Percentiles rank a stretch among this genome's conserved stretches.
phyloP scores from a whole-genome alignment of 129 eudicot genomes.

The Deinandra increscens region DNA sequence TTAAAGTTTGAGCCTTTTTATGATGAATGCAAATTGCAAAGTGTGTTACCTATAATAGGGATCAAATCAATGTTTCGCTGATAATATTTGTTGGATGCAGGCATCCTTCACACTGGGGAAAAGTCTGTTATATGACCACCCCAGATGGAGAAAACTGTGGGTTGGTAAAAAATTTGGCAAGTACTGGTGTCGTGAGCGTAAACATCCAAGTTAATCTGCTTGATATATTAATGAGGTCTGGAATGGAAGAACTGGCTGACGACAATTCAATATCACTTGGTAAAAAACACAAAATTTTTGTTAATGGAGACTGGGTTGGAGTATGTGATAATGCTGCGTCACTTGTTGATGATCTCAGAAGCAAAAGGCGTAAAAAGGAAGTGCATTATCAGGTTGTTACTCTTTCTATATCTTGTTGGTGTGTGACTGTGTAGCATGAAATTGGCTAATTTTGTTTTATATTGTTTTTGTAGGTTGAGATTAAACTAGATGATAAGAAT shows the following conservation, averaged over 20 bases:
- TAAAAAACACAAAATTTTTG: conserved; percentile 57
- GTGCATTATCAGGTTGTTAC: conserved; percentile 62
- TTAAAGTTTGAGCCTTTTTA: neutral
- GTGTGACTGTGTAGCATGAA: neutral
- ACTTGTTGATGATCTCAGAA: conserved; percentile 66
- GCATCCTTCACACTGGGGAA: conserved; percentile 98
- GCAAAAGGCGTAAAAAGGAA: conserved; percentile 56
- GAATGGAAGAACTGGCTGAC: conserved; percentile 65
- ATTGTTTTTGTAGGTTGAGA: conserved; percentile 56
- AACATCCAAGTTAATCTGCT: conserved; percentile 35
- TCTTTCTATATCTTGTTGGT: conserved; percentile 3
- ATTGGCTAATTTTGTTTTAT: neutral
- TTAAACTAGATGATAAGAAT: conserved; percentile 65
- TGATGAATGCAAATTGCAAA: conserved; percentile 19
- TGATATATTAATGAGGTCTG: conserved; percentile 45
- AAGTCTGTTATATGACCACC: conserved; percentile 75
- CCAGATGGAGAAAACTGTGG: conserved; percentile 98
- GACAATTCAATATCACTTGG: conserved; percentile 42
- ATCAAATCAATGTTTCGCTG: conserved; percentile 14
- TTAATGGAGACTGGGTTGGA: conserved; percentile 93
- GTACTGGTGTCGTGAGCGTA: conserved; percentile 77
- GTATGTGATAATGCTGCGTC: conserved; percentile 55
- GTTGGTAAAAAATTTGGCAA: conserved; percentile 78
- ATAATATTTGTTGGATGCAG: conserved; percentile 47
- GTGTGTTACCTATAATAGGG: neutral